Conservation (phyloP, 768 basidiomycete genomes). For the Hemileccinum impolitum region DNA sequence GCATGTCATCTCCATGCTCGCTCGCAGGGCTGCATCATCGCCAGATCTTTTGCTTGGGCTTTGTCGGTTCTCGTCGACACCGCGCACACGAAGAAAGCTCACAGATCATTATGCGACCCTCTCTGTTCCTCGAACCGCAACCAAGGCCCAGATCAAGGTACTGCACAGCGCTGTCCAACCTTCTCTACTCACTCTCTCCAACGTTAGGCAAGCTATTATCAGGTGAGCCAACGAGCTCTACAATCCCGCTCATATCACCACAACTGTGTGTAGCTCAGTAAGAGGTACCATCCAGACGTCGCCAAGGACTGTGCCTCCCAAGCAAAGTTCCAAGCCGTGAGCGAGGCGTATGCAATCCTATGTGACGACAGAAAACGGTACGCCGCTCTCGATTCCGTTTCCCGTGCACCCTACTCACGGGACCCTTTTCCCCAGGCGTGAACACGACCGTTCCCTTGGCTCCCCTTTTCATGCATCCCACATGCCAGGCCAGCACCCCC, state of each 20-base stretch:
- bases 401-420: not conserved
- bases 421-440: constrained; percentile 20
- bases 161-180: not conserved
- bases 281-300: constrained; percentile 45
- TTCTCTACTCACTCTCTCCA: not conserved
- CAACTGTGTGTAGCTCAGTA: constrained; percentile 40
- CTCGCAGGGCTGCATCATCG: not conserved
- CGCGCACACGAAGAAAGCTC: constrained; percentile 7
- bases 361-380: constrained; percentile 46
- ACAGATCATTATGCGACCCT: constrained; percentile 29
- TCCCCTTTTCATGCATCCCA: constrained; percentile 10
- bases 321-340: constrained; percentile 42
- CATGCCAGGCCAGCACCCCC: constrained; percentile 22
- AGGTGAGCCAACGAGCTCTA: constrained; percentile 10
- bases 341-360: constrained; percentile 45
- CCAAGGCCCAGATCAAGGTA: constrained; percentile 34
- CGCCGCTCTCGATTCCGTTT: not conserved
- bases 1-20: not conserved
- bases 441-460: constrained; percentile 27
- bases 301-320: constrained; percentile 36
- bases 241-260: not conserved
- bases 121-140: constrained; percentile 26
- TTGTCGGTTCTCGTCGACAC: constrained; percentile 22
- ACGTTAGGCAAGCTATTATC: constrained; percentile 29
- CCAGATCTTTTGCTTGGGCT: not conserved